Evolutionary conservation across 2,329 filamentous ascomycete genomes (phyloP), one percentile per base, ranked within the genome.

Genomic region (Pestalotiopsis sp.): DNA sequence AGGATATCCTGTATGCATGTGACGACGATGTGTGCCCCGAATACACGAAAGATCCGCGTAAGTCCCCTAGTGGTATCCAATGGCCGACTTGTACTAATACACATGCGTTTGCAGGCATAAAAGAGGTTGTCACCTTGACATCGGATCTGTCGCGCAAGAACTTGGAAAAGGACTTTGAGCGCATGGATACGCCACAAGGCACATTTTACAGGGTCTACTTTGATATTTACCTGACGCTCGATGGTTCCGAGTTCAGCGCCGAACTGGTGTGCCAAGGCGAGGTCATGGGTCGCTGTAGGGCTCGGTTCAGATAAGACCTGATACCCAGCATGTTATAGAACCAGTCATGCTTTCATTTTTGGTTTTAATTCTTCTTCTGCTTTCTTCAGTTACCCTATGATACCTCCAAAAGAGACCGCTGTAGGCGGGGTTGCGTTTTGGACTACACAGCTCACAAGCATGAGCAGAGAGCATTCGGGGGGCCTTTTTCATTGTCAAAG

Each of bases 241-340:
- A 99, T 77, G 96, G 96, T 25, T 97, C 93, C 66, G 96, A 99
- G 80, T 98, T 99, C 85, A 98, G 96, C 75, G 96, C 96, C 66
- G 96, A 98, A 84, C 86, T 99, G 52, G 95, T 98, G n/a, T 99
- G 96, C 83, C 96, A 99, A 81, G 96, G 96, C 77, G 96, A 98
- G 82, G 94, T 99, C 73, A 99, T 98, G 96, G 96, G 96, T 73
- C 91, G 95, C 72, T 98, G 95, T 88, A 92, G 95, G 72, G 93
- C 95, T 69, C 90, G 94, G 79, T 98, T 98, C 87, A 86, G 89
- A 81, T 91, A 84, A 80, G 67, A 68, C 17, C 49, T 61, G 31
- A 61, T 36, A 14, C 56, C 23, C 12, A 38, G 49, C 9, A 17
- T 27, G 38, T 66, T 61, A 60, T 49, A 52, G 45, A 61, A 36